Conservation (phyloP, 192 early-diverging fungal genomes). For the Entrophospora sp. region DNA sequence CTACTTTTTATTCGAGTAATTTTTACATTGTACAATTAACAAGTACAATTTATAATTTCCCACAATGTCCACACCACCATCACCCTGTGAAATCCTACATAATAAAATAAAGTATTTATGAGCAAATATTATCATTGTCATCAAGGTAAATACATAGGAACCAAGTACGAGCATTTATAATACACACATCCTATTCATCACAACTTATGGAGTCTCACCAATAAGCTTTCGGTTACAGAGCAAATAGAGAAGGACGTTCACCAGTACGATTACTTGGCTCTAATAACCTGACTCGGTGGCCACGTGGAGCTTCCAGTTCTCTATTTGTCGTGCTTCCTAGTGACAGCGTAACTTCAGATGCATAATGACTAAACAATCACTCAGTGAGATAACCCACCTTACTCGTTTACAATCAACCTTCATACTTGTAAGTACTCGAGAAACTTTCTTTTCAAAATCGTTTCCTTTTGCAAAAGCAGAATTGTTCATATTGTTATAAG, state of each 20-base stretch:
- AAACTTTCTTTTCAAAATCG: too few relatives aligned
- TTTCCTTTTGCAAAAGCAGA: too few relatives aligned
- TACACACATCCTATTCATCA: background rate
- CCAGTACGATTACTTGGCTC: background rate
- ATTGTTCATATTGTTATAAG: too few relatives aligned
- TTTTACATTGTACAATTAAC: background rate
- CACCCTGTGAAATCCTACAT: background rate
- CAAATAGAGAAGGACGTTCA: background rate
- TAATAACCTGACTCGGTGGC: background rate
- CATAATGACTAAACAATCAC: background rate
- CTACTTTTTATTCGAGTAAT: background rate
- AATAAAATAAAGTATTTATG: background rate
- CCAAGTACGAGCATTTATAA: background rate
- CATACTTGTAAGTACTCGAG: too few relatives aligned
- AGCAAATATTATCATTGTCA: background rate
- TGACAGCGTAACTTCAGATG: background rate
- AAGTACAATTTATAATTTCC: background rate
- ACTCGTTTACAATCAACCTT: too few relatives aligned
- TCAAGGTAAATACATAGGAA: background rate
- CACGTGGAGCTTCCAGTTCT: background rate
- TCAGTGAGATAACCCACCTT: background rate
- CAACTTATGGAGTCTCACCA: background rate
- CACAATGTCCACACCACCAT: background rate
- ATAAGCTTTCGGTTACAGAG: background rate
- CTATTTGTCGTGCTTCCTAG: background rate